These are phyloP conservation scores for Penicillium sp. DNA, from an alignment of 2,329 filamentous ascomycete genomes.

Conservation along the genomic window DNA sequence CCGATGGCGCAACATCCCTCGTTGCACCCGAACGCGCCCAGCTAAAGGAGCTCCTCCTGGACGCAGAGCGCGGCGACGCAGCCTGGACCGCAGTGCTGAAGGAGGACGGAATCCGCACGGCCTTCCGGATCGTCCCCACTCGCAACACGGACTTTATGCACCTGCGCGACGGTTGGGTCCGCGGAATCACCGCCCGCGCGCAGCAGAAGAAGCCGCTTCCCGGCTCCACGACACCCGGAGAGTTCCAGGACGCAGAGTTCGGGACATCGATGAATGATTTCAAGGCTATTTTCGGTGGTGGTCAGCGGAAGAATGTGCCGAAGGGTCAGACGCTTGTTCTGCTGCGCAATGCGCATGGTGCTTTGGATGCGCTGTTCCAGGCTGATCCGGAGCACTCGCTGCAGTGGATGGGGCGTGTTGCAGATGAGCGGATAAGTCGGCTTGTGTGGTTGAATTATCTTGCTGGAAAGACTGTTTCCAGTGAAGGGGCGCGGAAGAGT, in stretches of 20 bases:
- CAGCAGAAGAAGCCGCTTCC: slow-evolving; percentile 47
- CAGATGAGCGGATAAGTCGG: slow-evolving; percentile 73
- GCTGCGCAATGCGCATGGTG: slow-evolving; percentile 60
- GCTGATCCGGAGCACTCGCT: slow-evolving; percentile 44
- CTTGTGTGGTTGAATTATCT: slow-evolving; percentile 88
- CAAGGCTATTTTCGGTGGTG: slow-evolving; percentile 73
- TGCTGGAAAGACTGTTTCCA: slow-evolving; percentile 78
- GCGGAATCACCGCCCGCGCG: slow-evolving; percentile 71
- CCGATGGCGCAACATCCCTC: slow-evolving; percentile 68
- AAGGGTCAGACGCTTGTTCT: slow-evolving; percentile 76
- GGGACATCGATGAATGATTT: slow-evolving; percentile 70
- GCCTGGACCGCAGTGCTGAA: slow-evolving; percentile 69
- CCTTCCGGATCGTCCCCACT: slow-evolving; percentile 81
- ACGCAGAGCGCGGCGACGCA: slow-evolving; percentile 62
- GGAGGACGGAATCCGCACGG: slow-evolving; percentile 64
- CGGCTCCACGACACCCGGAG: slow-evolving; percentile 19
- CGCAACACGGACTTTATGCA: slow-evolving; percentile 92
- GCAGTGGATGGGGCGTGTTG: slow-evolving; percentile 63
- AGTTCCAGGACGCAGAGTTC: slow-evolving; percentile 69
- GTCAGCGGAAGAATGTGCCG: slow-evolving; percentile 60
- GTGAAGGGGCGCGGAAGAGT: slow-evolving; percentile 70
- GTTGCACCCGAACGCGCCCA: slow-evolving; percentile 74
- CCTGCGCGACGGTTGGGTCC: slow-evolving; percentile 82
- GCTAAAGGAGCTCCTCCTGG: slow-evolving; percentile 63
- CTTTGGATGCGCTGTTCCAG: slow-evolving; percentile 62